Evolutionary conservation across 208 protist species (phyloP).

Genomic region (Vickermania spadyakhi): DNA sequence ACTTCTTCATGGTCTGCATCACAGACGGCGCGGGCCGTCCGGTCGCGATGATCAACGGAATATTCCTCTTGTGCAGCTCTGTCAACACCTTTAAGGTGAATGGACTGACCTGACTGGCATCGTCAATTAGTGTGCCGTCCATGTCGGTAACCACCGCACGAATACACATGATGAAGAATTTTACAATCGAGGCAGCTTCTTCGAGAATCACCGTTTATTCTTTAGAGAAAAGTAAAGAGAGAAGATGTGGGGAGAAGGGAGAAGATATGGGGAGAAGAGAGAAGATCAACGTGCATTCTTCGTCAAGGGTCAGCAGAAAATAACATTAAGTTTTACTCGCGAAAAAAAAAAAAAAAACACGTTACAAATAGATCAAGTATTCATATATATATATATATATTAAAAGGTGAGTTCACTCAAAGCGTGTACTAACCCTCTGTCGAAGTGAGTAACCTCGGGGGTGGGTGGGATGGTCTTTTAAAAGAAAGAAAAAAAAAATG

Average conservation of each 20-base stretch:
- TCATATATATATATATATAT: too few species aligned
- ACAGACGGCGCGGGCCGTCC: slow-evolving; percentile 57
- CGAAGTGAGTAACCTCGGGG: too few species aligned
- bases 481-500: too few species aligned
- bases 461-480: too few species aligned
- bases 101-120: slow-evolving; percentile 16
- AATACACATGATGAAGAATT: slow-evolving; percentile 21
- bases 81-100: slow-evolving; percentile 24
- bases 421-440: neutral
- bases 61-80: slow-evolving; percentile 11
- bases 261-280: neutral
- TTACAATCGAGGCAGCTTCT: neutral
- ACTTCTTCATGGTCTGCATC: slow-evolving; percentile 33
- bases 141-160: slow-evolving; percentile 49
- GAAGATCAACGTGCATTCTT: neutral
- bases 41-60: slow-evolving; percentile 49
- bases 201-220: neutral
- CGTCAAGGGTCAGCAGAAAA: too few species aligned
- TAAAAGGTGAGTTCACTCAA: neutral
- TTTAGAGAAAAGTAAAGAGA: neutral
- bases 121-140: slow-evolving; percentile 56
- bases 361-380: too few species aligned
- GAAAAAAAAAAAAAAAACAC: too few species aligned
- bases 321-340: too few species aligned
- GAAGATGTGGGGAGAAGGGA: neutral